Evolutionary conservation across 805 yeast species (phyloP), one percentile per base, ranked within the genome.

Genomic region (Candida suzukii): DNA sequence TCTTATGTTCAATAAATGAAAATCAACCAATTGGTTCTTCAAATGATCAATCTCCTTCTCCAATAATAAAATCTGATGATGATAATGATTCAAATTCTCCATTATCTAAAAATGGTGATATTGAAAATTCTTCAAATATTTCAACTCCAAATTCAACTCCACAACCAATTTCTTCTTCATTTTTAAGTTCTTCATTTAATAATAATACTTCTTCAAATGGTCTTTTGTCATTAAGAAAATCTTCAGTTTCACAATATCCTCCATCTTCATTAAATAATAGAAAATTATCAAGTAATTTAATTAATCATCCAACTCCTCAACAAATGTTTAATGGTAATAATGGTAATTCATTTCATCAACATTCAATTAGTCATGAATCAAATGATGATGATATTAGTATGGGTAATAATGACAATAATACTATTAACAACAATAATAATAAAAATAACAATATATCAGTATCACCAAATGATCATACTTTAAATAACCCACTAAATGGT

Each of bases 191-290:
- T 11, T 37, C 46, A 26, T 18, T 37, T 24, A 24, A 21, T 19
- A 30, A 26, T 17, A 38, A 33, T 28, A 31, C 35, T 25, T 18
- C 35, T 20, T 10, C n/a, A 11, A 18, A 22, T 9, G 19, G 35
- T 31, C 18, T 31, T 13, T 37, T 41, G 20, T 47, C 60, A 19
- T 43, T 56, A 35, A 54, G 77, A 47, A 64, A 70, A 24, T 60
- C 60, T 43, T 73, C 77, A 5, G 54, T 68, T 10, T 65, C 73
- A 6, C 73, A 67, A 40, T 63, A 66, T 39, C 76, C 78, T 8
- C 76, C 75, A 37, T 58, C 69, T 17, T 35, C 56, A 19, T 19
- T 31, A 12, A 31, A 12, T 12, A 31, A 31, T 17, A 18, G 35
- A 18, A 31, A 31, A 19, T 19, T 31, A 7, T 31, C 35, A 12